These are phyloP conservation scores for Eucalyptus tenuipes DNA, from an alignment of 345 rosid species.

Conservation along the genomic window DNA sequence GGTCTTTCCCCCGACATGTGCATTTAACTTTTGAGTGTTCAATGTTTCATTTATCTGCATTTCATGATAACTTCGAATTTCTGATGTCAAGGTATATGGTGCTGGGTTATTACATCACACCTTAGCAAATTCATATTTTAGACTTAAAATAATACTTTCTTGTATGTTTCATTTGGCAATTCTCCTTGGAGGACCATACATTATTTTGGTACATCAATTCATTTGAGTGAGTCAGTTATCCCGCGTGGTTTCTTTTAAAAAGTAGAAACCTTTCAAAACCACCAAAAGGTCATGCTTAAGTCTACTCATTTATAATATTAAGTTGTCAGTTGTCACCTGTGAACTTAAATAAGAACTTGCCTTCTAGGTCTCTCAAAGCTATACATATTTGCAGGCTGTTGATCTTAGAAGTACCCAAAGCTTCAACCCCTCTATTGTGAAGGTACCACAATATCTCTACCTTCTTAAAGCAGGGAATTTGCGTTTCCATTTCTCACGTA, in stretches of 20 bases:
- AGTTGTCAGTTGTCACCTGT: not conserved
- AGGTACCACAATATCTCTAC: constrained; percentile 21
- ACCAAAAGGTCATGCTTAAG: constrained; percentile 7
- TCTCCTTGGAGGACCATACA: not conserved
- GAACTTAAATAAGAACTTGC: not conserved
- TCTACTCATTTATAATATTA: not conserved
- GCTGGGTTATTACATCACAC: not conserved
- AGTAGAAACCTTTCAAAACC: constrained; percentile 15
- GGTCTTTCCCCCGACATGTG: not conserved
- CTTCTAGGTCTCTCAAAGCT: not conserved
- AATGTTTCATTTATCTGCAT: not conserved
- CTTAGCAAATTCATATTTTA: not conserved
- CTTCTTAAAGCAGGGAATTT: not conserved
- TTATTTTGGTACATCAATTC: not conserved
- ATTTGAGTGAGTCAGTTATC: not conserved
- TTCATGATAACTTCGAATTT: not conserved
- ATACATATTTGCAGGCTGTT: constrained; percentile 50
- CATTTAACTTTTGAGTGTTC: not conserved
- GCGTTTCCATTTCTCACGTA: constrained; percentile 1
- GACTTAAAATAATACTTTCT: not conserved
- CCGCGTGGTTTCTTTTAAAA: not conserved
- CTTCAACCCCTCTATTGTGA: constrained; percentile 28
- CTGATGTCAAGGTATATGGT: not conserved
- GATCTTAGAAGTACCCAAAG: constrained; percentile 60
- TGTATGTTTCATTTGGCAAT: not conserved